Evolutionary conservation across 164 flowering plant genomes (phyloP).

Genomic region (Malania oleifera): DNA sequence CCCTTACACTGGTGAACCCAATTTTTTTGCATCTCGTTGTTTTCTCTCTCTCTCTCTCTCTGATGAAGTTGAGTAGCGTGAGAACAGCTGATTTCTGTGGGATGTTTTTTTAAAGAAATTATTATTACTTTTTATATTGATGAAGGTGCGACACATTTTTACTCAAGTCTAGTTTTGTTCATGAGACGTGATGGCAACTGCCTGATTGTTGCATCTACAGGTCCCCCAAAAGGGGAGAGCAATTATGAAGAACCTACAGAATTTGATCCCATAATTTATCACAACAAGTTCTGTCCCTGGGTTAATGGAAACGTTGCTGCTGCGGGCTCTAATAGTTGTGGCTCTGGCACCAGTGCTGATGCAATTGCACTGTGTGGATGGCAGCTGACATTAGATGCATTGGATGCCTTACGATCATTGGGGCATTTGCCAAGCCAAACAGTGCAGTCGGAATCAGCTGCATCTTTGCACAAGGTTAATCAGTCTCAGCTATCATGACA

Average conservation of each 20-base stretch:
- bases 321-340: slow-evolving; percentile 59
- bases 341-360: slow-evolving; percentile 41
- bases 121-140: too few relatives aligned
- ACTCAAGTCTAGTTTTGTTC: too few relatives aligned
- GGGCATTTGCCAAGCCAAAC: slow-evolving; percentile 65
- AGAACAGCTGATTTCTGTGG: too few relatives aligned
- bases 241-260: slow-evolving; percentile 73
- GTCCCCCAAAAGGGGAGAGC: slow-evolving; percentile 82
- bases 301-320: slow-evolving; percentile 99
- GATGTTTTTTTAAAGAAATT: too few relatives aligned
- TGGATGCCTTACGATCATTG: slow-evolving; percentile 66
- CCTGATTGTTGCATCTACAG: slow-evolving; percentile 29
- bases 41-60: too few relatives aligned
- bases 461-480: slow-evolving; percentile 83
- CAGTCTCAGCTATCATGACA: neutral
- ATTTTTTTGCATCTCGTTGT: too few relatives aligned
- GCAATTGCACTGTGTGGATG: slow-evolving; percentile 80
- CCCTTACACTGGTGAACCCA: too few relatives aligned
- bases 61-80: too few relatives aligned
- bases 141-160: too few relatives aligned
- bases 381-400: slow-evolving; percentile 92
- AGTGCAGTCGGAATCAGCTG: slow-evolving; percentile 87
- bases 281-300: slow-evolving; percentile 92
- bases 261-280: slow-evolving; percentile 90
- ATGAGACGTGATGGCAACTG: neutral